Evolutionary conservation across 208 protist species (phyloP), one percentile per base, ranked within the genome.

Genomic region (Novymonas esmeraldas): DNA sequence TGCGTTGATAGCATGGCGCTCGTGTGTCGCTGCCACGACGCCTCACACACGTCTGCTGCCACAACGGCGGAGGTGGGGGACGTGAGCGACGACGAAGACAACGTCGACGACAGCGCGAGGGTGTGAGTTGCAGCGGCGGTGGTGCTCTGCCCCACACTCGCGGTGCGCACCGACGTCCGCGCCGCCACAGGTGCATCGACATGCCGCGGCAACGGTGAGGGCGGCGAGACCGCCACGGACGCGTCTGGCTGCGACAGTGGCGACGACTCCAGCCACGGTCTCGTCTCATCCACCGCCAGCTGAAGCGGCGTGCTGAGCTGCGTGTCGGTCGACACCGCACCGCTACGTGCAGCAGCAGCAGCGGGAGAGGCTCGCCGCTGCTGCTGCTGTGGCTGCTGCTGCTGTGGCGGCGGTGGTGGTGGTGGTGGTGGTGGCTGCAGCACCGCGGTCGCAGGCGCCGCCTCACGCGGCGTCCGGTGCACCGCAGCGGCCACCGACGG

Each of bases 21-120:
- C 55, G 41, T 28, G 59, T 46, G 29, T 11, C 41, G 59, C 22
- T 54, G 59, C 42, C 67, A 61, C 24, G 59, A 73, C 22, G 67
- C 58, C 9, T 59, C 67, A 24, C 45, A 66, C 4, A 9, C 51
- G 14, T 65, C 29, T 33, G 51, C 50, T 24, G 6, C 10, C 24
- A 16, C 55, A 14, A 36, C 38, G 24, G 55, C 24, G 11, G 0
- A 9, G 39, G 52, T 14, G 10, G 52, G 28, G n/a, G 31, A 22
- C 9, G 13, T n/a, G 28, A 0, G 0, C 9, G 46, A 29, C 46
- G 22, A 29, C 14, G 22, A 50, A 50, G 55, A 42, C 11, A 36
- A 61, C 13, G 36, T 41, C n/a, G n/a, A n/a, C n/a, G n/a, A n/a
- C n/a, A n/a, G n/a, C n/a, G n/a, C n/a, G n/a, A n/a, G n/a, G n/a